A percentile compares a stretch with the other conserved stretches of the same genome.
Conservation (phyloP, 2,329 filamentous ascomycete species). For the Teratosphaeriaceae sp. region DNA sequence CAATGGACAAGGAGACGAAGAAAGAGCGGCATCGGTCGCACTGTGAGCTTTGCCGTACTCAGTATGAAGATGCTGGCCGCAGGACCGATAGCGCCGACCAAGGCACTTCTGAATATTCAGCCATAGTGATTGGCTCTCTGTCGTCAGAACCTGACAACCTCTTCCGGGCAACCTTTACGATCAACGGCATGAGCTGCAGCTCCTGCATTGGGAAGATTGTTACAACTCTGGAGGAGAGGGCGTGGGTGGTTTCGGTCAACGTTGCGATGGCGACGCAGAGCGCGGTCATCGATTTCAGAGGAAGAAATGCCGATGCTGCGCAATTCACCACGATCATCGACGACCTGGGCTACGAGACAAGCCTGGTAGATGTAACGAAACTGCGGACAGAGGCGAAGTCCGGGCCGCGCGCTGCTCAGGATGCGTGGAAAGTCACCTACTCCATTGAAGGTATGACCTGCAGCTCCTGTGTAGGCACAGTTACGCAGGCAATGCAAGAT, state of each 20-base stretch:
- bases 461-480: constrained; percentile 47
- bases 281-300: constrained; percentile 32
- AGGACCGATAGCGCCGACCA: background rate
- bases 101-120: background rate
- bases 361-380: constrained; percentile 26
- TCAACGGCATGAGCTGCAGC: constrained; percentile 54
- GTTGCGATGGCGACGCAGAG: constrained; percentile 42
- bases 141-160: constrained; percentile 61
- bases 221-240: constrained; percentile 38
- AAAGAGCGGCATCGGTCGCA: background rate
- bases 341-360: constrained; percentile 37
- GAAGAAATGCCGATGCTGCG: constrained; percentile 38
- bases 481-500: constrained; percentile 42
- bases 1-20: background rate
- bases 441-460: constrained; percentile 54
- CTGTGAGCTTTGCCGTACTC: background rate
- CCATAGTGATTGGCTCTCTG: background rate
- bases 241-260: constrained; percentile 42
- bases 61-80: background rate
- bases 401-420: background rate
- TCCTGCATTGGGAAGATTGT: constrained; percentile 48
- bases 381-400: background rate
- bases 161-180: constrained; percentile 58
- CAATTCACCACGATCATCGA: constrained; percentile 46
- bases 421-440: constrained; percentile 5